These are phyloP conservation scores for Picea engelmannii DNA, from an alignment of 83 land plant genomes.

Conservation along the genomic window DNA sequence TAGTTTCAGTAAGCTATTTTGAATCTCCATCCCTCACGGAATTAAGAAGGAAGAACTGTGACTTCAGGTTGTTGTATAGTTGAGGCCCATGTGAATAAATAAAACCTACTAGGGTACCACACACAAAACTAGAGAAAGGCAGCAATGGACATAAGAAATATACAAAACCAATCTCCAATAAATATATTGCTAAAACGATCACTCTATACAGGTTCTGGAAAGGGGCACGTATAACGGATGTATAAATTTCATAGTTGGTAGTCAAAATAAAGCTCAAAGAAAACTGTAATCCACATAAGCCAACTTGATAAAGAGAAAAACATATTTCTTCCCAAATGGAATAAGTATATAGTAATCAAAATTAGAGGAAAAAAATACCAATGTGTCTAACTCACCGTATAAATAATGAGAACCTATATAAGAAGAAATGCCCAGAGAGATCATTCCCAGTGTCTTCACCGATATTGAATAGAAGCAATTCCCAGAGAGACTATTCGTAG, in stretches of 20 bases:
- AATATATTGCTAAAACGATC: background rate
- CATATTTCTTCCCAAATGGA: background rate
- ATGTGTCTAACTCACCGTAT: no score
- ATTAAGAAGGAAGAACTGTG: background rate
- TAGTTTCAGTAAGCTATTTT: slow-evolving; percentile 1
- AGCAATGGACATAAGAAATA: background rate
- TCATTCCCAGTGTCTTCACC: no score
- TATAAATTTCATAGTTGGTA: background rate
- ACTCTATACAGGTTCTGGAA: background rate
- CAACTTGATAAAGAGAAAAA: background rate
- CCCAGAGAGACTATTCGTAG: no score
- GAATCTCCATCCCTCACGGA: background rate
- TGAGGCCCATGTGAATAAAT: slow-evolving; percentile 1
- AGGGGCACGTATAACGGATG: background rate
- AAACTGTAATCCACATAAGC: slow-evolving; percentile 9
- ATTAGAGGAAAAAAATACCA: no score
- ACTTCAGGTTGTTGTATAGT: background rate
- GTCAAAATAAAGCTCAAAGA: background rate
- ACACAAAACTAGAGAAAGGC: background rate
- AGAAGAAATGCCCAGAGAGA: no score
- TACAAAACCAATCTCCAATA: background rate
- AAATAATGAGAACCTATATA: no score
- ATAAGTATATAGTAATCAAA: no score
- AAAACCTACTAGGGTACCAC: slow-evolving; percentile 1
- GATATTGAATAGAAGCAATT: no score